Evolutionary conservation across 306 rosid genomes (phyloP), one percentile per base, ranked within the genome.

Genomic region (Dryas alaskensis): DNA sequence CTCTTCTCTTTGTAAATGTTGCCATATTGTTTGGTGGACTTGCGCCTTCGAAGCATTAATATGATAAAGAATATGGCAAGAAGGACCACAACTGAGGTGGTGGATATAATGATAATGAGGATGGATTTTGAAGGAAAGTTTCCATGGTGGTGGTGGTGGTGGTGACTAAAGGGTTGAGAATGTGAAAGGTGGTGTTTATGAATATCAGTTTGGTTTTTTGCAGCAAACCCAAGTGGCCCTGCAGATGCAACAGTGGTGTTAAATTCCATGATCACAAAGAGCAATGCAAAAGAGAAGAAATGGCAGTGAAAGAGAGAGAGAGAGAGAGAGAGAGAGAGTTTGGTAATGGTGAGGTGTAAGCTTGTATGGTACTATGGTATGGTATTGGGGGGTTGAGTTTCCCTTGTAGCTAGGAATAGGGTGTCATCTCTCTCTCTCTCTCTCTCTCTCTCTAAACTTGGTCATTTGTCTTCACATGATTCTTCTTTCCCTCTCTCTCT

Each of bases 251-350:
- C 51, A 49, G 84, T 70, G 13, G 53, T 60, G 80, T 83, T 86
- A 67, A 74, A 82, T 80, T 95, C 97, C 99, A 95, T 95, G 82
- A 85, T 67, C 77, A 76, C 84, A 74, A 31, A 60, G 78, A 72
- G 80, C 73, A 46, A 81, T 70, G 76, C 71, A 67, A 50, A 55
- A 63, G 3, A 46, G 43, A 58, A 69, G 61, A 60, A 50, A 72
- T 58, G 81, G 81, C 51, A 70, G 48, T 59, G 48, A 61, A 73
- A 68, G 65, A 65, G 83, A 70, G 71, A 62, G 80, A 70, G 76
- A 61, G 75, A 68, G 65, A 65, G 83, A 70, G 71, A 62, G 80
- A 70, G 76, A 70, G 42, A 58, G 16, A 71, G 14, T 65, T 69
- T 74, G 8, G 72, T 69, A 66, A 54, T 59, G 77, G 43, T 73